Evolutionary conservation across 208 protist genomes (phyloP), one percentile per base, ranked within the genome.

Genomic region (Vickermania spadyakhi): DNA sequence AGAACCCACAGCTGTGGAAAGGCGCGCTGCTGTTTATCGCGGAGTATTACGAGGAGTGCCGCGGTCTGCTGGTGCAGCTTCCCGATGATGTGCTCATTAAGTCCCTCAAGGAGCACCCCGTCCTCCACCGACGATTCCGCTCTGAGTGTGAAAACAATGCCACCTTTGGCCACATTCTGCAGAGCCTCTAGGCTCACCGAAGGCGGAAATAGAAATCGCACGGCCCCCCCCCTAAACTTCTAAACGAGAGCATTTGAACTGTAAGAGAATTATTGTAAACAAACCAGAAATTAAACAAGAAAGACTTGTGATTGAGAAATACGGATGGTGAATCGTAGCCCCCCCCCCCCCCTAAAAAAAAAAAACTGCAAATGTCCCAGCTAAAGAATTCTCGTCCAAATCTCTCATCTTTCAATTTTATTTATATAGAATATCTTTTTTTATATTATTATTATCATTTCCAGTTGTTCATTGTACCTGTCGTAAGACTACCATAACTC

Each of bases 121-220:
- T 59, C 31, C 62, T 92, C 58, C 64, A 67, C 13, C 76, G 78
- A 60, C 58, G 62, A 25, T 88, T 92, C 59, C 73, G 58, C 55
- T 72, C 86, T 54, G 81, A 88, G 58, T 79, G 89, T 58, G 78
- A 79, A 31, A 86, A 87, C 69, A 89, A 92, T 66, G 85, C 81
- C 27, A 75, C 73, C 28, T 92, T 89, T 67, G 72, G 67, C 3
- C 81, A 83, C 56, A 77, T 92, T 41, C 57, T 92, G 1, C 73
- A 70, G 0, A 86, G 65, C 31, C 31, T 89, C 7, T 92, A 79
- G 56, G n/a, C 28, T 45, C 23, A 13, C 7, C n/a, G n/a, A n/a
- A n/a, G n/a, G n/a, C n/a, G n/a, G n/a, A n/a, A n/a, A n/a, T n/a
- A n/a, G n/a, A n/a, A n/a, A n/a, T n/a, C n/a, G n/a, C n/a, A n/a